A percentile compares a stretch with the other conserved stretches of the same genome.
Conservation (phyloP, 2,329 filamentous ascomycete genomes). For the Fusarium globosum region DNA sequence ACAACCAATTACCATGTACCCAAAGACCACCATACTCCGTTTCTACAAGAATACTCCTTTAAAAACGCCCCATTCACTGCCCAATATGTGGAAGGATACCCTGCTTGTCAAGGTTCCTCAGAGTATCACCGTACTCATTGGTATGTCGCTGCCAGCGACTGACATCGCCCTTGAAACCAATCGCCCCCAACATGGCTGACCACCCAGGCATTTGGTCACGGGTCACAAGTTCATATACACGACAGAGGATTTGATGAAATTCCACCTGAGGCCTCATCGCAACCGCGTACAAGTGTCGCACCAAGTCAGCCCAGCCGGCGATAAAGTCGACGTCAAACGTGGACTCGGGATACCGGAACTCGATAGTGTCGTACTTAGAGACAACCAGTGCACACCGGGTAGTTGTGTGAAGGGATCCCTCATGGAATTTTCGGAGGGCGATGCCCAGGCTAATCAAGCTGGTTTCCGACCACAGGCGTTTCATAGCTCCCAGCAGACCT, state of each 20-base stretch:
- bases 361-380: slow-evolving; percentile 40
- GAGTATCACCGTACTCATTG: slow-evolving; percentile 15
- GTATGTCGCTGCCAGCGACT: slow-evolving; percentile 30
- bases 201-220: slow-evolving; percentile 31
- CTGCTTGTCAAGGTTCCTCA: slow-evolving; percentile 40
- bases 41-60: not conserved
- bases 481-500: slow-evolving; percentile 20
- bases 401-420: slow-evolving; percentile 39
- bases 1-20: not conserved
- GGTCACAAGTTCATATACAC: slow-evolving; percentile 42
- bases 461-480: slow-evolving; percentile 31
- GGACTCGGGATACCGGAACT: slow-evolving; percentile 47
- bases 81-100: slow-evolving; percentile 22
- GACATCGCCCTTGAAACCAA: slow-evolving; percentile 25
- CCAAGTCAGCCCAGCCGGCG: slow-evolving; percentile 40
- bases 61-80: not conserved
- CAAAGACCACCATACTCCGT: not conserved
- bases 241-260: slow-evolving; percentile 32
- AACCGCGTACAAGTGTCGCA: slow-evolving; percentile 39
- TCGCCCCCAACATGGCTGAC: slow-evolving; percentile 30
- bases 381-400: slow-evolving; percentile 41
- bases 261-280: slow-evolving; percentile 23
- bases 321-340: slow-evolving; percentile 43
- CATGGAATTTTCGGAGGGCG: slow-evolving; percentile 38
- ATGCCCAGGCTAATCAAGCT: slow-evolving; percentile 16